Conservation (phyloP, 306 rosid genomes). For the Canavalia gladiata region DNA sequence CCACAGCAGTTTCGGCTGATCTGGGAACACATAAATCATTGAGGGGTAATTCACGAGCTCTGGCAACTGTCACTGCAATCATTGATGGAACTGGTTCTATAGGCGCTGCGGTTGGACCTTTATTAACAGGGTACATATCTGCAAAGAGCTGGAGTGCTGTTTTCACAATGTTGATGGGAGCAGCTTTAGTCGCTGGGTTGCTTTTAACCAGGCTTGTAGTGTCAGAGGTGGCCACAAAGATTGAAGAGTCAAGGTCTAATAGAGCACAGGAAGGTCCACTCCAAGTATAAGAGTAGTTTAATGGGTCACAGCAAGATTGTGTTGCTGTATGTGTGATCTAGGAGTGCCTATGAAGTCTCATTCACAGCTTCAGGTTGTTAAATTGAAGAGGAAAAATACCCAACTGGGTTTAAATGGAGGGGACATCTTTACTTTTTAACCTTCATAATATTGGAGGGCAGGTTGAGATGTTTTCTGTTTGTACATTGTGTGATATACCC, state of each 20-base stretch:
- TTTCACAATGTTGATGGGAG: conserved; percentile 90
- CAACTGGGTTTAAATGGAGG: conserved; percentile 44
- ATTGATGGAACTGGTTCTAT: conserved; percentile 97
- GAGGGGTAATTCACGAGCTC: conserved; percentile 86
- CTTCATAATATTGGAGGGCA: conserved; percentile 44
- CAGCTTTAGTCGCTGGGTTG: conserved; percentile 92
- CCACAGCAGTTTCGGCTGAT: conserved; percentile 97
- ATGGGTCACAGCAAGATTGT: background rate
- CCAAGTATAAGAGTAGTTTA: conserved; percentile 52
- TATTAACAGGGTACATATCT: conserved; percentile 90
- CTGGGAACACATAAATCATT: conserved; percentile 95
- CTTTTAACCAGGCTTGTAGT: conserved; percentile 86
- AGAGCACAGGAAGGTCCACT: conserved; percentile 46
- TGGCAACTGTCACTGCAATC: conserved; percentile 95
- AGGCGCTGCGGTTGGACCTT: conserved; percentile 96
- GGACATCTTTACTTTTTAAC: conserved; percentile 43
- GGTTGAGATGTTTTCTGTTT: conserved; percentile 45
- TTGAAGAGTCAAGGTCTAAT: conserved; percentile 69
- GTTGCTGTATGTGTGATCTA: conserved; percentile 28
- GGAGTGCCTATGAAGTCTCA: conserved; percentile 42
- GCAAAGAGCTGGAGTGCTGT: conserved; percentile 85
- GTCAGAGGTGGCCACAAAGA: conserved; percentile 79
- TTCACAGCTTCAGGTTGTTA: conserved; percentile 43
- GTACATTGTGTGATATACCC: conserved; percentile 48
- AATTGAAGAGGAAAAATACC: conserved; percentile 33